These are phyloP conservation scores for Plantago major DNA, from an alignment of 257 asterid species.

Conservation along the genomic window DNA sequence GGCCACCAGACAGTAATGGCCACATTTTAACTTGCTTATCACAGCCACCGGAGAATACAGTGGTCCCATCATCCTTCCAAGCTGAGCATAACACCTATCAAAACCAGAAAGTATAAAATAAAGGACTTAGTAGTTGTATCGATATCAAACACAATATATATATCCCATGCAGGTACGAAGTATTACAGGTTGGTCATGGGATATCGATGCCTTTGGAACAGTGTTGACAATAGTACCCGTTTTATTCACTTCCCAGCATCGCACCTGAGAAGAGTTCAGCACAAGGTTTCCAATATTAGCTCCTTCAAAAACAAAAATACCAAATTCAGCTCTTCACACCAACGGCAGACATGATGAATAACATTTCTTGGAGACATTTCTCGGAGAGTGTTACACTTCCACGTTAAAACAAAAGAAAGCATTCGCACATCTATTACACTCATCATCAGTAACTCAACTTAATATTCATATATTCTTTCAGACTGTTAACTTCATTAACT, in stretches of 20 bases:
- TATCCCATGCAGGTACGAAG: background rate
- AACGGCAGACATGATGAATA: too few species aligned
- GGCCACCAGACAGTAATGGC: slow-evolving; percentile 75
- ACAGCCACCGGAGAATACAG: slow-evolving; percentile 98
- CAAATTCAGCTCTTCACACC: too few species aligned
- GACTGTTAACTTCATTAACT: too few species aligned
- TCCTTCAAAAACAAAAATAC: background rate
- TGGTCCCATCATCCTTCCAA: slow-evolving; percentile 97
- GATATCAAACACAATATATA: background rate
- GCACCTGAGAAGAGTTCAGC: slow-evolving; percentile 46
- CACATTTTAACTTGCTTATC: slow-evolving; percentile 99
- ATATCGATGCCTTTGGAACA: slow-evolving; percentile 73
- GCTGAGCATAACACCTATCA: slow-evolving; percentile 85
- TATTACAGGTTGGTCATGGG: slow-evolving; percentile 88
- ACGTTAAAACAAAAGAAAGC: too few species aligned
- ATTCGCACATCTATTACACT: too few species aligned
- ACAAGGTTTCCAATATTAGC: background rate
- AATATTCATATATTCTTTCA: too few species aligned
- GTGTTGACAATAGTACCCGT: slow-evolving; percentile 51
- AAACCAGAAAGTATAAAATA: slow-evolving; percentile 20
- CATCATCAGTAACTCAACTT: too few species aligned
- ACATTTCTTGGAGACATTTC: too few species aligned
- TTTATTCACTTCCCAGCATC: slow-evolving; percentile 87
- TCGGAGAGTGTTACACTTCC: too few species aligned
- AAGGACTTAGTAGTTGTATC: slow-evolving; percentile 6